Evolutionary conservation across 768 basidiomycete genomes (phyloP).

Genomic region (Crucibulum laeve): DNA sequence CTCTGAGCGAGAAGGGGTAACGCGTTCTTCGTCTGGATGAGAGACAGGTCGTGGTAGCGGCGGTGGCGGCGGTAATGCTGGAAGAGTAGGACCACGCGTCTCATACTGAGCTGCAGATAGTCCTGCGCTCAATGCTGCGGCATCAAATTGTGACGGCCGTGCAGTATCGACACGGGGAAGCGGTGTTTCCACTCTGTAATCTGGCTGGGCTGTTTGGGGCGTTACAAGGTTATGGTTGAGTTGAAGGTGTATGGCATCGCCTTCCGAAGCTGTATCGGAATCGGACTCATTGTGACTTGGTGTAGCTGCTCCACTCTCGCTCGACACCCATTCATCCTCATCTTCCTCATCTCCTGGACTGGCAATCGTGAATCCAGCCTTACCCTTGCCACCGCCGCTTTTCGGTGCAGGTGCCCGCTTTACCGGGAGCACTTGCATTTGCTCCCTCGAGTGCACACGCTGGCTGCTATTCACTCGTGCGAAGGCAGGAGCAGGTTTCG

Average conservation of each 20-base stretch:
- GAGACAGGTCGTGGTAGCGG: neutral
- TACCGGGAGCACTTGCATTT: conserved; percentile 15
- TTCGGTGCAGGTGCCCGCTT: conserved; percentile 21
- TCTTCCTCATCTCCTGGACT: conserved; percentile 41
- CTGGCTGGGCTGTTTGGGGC: neutral
- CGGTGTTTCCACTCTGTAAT: neutral
- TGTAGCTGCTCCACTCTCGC: conserved; percentile 71
- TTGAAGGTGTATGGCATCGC: conserved; percentile 16
- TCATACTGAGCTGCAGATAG: conserved; percentile 1
- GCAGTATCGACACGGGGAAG: conserved; percentile 20
- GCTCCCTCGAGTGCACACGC: conserved; percentile 29
- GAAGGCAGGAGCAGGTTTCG: conserved; percentile 22
- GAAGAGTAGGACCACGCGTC: no score
- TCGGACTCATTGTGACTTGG: conserved; percentile 50
- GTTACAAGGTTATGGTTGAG: neutral
- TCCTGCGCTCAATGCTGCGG: conserved; percentile 2
- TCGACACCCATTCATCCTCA: conserved; percentile 77
- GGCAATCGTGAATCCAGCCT: conserved; percentile 57
- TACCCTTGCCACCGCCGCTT: conserved; percentile 28
- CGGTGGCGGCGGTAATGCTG: no score
- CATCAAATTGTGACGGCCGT: conserved; percentile 27
- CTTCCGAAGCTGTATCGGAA: conserved; percentile 34
- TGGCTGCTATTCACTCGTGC: conserved; percentile 29
- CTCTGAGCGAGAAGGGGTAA: neutral
- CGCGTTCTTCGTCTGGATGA: neutral